These are phyloP conservation scores for Marasmius oreades DNA, from an alignment of 1,284 basidiomycete genomes.

Conservation along the genomic window DNA sequence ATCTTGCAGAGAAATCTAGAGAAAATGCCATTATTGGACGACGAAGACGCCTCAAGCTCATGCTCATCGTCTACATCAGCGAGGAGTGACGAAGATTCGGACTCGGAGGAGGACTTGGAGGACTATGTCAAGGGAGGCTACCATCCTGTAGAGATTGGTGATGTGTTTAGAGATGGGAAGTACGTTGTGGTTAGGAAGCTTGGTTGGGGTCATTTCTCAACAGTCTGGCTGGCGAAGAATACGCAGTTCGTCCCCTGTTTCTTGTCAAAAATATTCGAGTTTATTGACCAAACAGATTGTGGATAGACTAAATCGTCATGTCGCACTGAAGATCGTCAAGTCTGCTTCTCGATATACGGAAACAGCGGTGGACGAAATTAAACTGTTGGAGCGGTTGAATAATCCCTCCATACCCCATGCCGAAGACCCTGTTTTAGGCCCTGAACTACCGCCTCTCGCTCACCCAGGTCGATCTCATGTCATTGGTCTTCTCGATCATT, in stretches of 20 bases:
- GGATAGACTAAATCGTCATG: slow-evolving; percentile 84
- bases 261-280: too few species aligned
- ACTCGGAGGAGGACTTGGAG: slow-evolving; percentile 70
- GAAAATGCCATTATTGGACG: not conserved
- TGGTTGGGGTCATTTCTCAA: slow-evolving; percentile 98
- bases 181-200: slow-evolving; percentile 94
- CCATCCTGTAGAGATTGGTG: slow-evolving; percentile 95
- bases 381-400: slow-evolving; percentile 89
- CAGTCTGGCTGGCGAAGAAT: slow-evolving; percentile 90
- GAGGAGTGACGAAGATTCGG: slow-evolving; percentile 58
- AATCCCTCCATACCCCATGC: slow-evolving; percentile 50
- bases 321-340: slow-evolving; percentile 98
- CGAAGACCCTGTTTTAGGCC: not conserved
- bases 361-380: slow-evolving; percentile 98
- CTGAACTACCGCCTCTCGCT: too few species aligned
- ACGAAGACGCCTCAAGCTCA: slow-evolving; percentile 25
- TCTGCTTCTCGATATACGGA: slow-evolving; percentile 97
- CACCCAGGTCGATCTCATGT: too few species aligned
- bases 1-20: too few species aligned
- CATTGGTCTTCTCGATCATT: too few species aligned
- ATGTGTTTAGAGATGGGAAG: slow-evolving; percentile 83
- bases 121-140: slow-evolving; percentile 91
- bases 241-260: slow-evolving; percentile 60
- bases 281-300: slow-evolving; percentile 11
- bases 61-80: slow-evolving; percentile 50